Evolutionary conservation across 1,284 basidiomycete species (phyloP).

Genomic region (Schizophyllum amplum): DNA sequence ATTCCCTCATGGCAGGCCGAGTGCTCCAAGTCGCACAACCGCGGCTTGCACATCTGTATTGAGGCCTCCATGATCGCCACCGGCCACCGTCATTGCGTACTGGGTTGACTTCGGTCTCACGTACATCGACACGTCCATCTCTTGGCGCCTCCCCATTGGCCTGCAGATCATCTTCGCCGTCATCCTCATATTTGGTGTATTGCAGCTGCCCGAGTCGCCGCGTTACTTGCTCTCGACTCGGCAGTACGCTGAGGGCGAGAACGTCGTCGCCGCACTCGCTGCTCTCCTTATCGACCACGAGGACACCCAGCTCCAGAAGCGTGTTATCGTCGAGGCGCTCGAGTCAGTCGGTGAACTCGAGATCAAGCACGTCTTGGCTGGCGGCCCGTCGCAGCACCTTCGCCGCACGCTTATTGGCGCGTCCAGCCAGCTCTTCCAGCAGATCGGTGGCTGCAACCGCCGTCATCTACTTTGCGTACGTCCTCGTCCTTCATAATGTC

Average conservation of each 20-base stretch:
- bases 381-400: constrained; percentile 30
- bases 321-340: constrained; percentile 15
- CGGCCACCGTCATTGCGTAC: constrained; percentile 29
- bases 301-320: constrained; percentile 18
- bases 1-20: constrained; percentile 51
- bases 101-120: constrained; percentile 28
- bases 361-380: constrained; percentile 35
- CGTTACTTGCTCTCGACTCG: constrained; percentile 37
- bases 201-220: constrained; percentile 33
- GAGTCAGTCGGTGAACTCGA: constrained; percentile 12
- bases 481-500: not conserved
- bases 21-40: constrained; percentile 45
- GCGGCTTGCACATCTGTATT: constrained; percentile 47
- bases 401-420: constrained; percentile 29
- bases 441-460: constrained; percentile 31
- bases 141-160: constrained; percentile 28
- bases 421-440: constrained; percentile 29
- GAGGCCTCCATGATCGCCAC: constrained; percentile 45
- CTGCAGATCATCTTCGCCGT: constrained; percentile 33
- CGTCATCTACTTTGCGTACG: constrained; percentile 18
- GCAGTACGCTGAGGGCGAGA: constrained; percentile 27
- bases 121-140: constrained; percentile 19
- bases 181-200: constrained; percentile 18
- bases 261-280: constrained; percentile 25
- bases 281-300: constrained; percentile 10